Percentiles rank a stretch among this genome's conserved stretches.
phyloP scores from a whole-genome alignment of 768 basidiomycete species.

The Rhodotorula sphaerocarpa region DNA sequence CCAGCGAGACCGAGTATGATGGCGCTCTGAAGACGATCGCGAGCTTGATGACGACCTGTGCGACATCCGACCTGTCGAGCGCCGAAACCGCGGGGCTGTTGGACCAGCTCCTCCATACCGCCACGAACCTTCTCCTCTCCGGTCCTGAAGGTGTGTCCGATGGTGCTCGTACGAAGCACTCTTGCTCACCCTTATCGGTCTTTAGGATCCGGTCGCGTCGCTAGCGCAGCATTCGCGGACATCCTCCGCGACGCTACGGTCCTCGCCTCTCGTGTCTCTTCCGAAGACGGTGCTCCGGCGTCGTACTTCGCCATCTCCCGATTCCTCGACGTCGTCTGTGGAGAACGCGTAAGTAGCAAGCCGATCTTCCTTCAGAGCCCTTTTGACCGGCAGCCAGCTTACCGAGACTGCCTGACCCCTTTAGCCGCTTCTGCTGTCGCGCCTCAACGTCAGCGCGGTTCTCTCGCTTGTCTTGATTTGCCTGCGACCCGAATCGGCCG shows the following conservation, averaged over 20 bases:
- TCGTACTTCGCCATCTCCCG: slow-evolving; percentile 11
- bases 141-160: slow-evolving; percentile 23
- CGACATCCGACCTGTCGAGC: background rate
- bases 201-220: slow-evolving; percentile 24
- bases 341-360: slow-evolving; percentile 12
- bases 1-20: background rate
- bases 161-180: background rate
- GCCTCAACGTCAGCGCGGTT: slow-evolving; percentile 29
- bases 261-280: background rate
- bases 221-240: slow-evolving; percentile 14
- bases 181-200: background rate
- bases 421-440: slow-evolving; percentile 31
- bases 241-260: slow-evolving; percentile 24
- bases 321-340: slow-evolving; percentile 28
- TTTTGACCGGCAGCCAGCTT: background rate
- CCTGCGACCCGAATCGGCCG: slow-evolving; percentile 8
- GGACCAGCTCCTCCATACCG: no score
- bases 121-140: slow-evolving; percentile 9
- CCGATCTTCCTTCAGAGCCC: background rate
- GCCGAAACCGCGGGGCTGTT: no score
- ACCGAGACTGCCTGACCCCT: no score
- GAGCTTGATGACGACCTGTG: background rate
- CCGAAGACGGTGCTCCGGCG: background rate
- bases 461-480: slow-evolving; percentile 19
- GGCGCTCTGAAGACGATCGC: background rate